Evolutionary conservation across 169 alveolate species (phyloP).

Genomic region (Plasmodium fragile): DNA sequence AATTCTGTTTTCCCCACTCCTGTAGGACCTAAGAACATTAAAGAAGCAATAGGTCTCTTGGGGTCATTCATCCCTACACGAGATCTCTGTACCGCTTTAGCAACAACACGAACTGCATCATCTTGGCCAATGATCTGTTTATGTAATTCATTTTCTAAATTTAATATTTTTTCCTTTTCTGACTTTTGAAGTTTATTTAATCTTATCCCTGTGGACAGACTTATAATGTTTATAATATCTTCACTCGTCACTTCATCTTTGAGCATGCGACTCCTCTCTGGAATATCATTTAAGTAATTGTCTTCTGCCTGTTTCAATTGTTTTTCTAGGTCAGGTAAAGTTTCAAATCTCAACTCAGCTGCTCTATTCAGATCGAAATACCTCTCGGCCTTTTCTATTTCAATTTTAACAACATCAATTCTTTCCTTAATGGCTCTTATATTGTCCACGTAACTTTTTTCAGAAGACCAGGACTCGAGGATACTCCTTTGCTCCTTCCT

Average conservation of each 20-base stretch:
- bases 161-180: slow-evolving; percentile 89
- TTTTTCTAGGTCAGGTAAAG: slow-evolving; percentile 90
- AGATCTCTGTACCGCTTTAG: slow-evolving; percentile 90
- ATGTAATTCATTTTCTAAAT: slow-evolving; percentile 84
- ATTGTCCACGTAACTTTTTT: slow-evolving; percentile 86
- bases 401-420: slow-evolving; percentile 87
- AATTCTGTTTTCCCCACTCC: slow-evolving; percentile 94
- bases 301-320: slow-evolving; percentile 81
- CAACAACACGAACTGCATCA: slow-evolving; percentile 85
- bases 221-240: slow-evolving; percentile 88
- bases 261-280: slow-evolving; percentile 78
- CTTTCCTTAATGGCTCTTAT: slow-evolving; percentile 86
- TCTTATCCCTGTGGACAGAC: slow-evolving; percentile 93
- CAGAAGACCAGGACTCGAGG: slow-evolving; percentile 84
- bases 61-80: slow-evolving; percentile 94
- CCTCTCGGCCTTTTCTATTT: slow-evolving; percentile 89
- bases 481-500: slow-evolving; percentile 78
- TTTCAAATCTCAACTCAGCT: slow-evolving; percentile 91
- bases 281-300: slow-evolving; percentile 80
- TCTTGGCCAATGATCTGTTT: slow-evolving; percentile 90
- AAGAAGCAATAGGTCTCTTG: slow-evolving; percentile 91
- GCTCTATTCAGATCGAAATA: slow-evolving; percentile 89
- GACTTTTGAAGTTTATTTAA: slow-evolving; percentile 85
- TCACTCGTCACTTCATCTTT: slow-evolving; percentile 91
- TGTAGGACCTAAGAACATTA: slow-evolving; percentile 93